A percentile compares a stretch with the other conserved stretches of the same genome.
These are phyloP conservation scores for Rhinocladiella mackenziei DNA, from an alignment of 2,329 filamentous ascomycete genomes.

Conservation along the genomic window DNA sequence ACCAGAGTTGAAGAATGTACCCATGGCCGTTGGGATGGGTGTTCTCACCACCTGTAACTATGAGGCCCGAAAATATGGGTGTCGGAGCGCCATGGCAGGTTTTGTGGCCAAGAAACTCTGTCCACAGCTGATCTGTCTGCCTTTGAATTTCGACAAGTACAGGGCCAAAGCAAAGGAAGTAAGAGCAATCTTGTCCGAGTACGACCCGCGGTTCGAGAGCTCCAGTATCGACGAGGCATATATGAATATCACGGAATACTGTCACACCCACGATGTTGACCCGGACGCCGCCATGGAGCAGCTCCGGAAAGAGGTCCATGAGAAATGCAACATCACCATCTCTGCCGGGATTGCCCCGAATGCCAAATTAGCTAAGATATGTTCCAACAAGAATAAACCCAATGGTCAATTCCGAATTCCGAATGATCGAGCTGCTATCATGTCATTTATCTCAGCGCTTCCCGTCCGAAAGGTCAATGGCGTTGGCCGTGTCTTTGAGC, in stretches of 20 bases:
- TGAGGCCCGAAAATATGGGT: constrained; percentile 81
- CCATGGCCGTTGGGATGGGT: constrained; percentile 82
- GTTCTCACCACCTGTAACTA: constrained; percentile 79
- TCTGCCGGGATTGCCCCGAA: constrained; percentile 94
- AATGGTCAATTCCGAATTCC: constrained; percentile 83
- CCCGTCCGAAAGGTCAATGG: constrained; percentile 91
- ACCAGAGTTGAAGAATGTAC: constrained; percentile 78
- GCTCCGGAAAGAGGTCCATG: constrained; percentile 70
- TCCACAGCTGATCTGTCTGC: constrained; percentile 75
- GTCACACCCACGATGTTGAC: constrained; percentile 60
- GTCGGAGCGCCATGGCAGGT: constrained; percentile 89
- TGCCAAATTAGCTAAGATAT: constrained; percentile 89
- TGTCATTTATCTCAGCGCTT: constrained; percentile 79
- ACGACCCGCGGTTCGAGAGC: constrained; percentile 86
- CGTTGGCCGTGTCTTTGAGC: constrained; percentile 87
- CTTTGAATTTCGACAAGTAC: constrained; percentile 87
- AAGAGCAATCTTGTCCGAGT: constrained; percentile 73
- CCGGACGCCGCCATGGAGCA: constrained; percentile 72
- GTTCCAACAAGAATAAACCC: constrained; percentile 92
- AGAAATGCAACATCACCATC: constrained; percentile 77
- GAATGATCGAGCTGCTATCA: constrained; percentile 67
- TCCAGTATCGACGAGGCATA: constrained; percentile 97
- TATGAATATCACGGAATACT: constrained; percentile 88
- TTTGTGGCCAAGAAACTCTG: constrained; percentile 95
- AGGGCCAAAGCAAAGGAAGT: constrained; percentile 84